Evolutionary conservation across 345 rosid species (phyloP).

Genomic region (Tarenaya hassleriana): DNA sequence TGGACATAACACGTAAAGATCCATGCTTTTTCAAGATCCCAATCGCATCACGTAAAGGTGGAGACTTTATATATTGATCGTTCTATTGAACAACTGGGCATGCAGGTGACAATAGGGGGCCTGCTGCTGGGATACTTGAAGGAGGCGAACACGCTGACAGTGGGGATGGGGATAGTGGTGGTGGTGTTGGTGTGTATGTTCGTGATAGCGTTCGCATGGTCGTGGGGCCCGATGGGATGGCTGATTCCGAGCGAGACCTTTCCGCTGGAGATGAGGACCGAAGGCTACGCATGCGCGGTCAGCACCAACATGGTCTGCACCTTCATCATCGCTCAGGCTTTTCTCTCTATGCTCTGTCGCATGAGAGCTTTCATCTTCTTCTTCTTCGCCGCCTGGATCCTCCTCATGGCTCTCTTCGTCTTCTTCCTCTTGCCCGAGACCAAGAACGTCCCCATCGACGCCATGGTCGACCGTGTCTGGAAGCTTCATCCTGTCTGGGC

Average conservation of each 20-base stretch:
- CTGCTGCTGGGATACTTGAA: conserved; percentile 28
- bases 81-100: no score
- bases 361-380: conserved; percentile 47
- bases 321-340: conserved; percentile 52
- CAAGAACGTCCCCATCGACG: conserved; percentile 52
- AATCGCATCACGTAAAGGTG: no score
- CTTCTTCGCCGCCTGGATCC: conserved; percentile 47
- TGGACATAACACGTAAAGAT: neutral
- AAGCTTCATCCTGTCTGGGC: conserved; percentile 62
- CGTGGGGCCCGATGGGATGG: conserved; percentile 79
- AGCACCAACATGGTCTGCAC: conserved; percentile 49
- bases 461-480: conserved; percentile 53
- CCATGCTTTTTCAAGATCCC: no score
- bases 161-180: conserved; percentile 27
- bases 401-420: conserved; percentile 27
- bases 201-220: conserved; percentile 64
- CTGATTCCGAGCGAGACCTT: conserved; percentile 58
- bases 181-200: conserved; percentile 38
- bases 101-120: conserved; percentile 33
- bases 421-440: conserved; percentile 50
- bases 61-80: no score
- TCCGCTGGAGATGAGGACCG: conserved; percentile 47
- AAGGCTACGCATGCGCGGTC: conserved; percentile 49
- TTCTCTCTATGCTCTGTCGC: conserved; percentile 44
- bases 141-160: conserved; percentile 20